Percentiles rank a stretch among this genome's conserved stretches.
These are phyloP conservation scores for Zopfia rhizophila DNA, from an alignment of 2,329 filamentous ascomycete species.

Conservation along the genomic window DNA sequence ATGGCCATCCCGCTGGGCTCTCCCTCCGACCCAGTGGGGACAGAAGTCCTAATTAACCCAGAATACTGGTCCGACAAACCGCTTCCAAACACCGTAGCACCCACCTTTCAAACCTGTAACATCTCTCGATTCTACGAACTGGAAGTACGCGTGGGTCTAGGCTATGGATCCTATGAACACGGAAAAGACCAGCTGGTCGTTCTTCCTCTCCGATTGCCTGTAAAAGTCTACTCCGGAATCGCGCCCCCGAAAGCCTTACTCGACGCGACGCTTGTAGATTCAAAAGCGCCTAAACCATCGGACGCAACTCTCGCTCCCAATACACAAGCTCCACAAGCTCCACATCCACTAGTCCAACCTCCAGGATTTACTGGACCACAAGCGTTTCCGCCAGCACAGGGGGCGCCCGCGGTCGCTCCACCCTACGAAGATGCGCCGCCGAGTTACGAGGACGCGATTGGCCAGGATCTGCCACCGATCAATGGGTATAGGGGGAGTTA, in stretches of 20 bases:
- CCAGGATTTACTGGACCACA: constrained; percentile 30
- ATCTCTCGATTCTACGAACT: constrained; percentile 83
- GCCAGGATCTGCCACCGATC: constrained; percentile 78
- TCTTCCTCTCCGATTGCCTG: constrained; percentile 80
- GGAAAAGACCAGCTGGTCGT: constrained; percentile 76
- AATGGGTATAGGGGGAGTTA: constrained; percentile 77
- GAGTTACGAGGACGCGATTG: constrained; percentile 93
- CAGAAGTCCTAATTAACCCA: constrained; percentile 75
- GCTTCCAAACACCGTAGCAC: constrained; percentile 86
- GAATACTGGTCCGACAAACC: constrained; percentile 76
- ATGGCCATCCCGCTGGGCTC: constrained; percentile 76
- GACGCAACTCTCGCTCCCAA: not conserved
- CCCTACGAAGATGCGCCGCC: constrained; percentile 83
- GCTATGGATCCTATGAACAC: constrained; percentile 71
- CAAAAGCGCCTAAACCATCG: constrained; percentile 22
- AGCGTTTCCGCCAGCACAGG: constrained; percentile 33
- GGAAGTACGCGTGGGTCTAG: constrained; percentile 81
- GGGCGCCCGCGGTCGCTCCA: constrained; percentile 29
- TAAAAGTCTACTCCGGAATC: constrained; percentile 89
- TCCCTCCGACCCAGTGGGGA: constrained; percentile 66
- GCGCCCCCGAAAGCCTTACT: constrained; percentile 80
- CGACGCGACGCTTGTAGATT: constrained; percentile 64
- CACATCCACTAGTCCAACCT: constrained; percentile 12
- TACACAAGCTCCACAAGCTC: not conserved
- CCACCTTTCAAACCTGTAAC: constrained; percentile 90